Base-by-base conservation (phyloP, 441 rosid species). In the Gossypium schwendimanii region DNA sequence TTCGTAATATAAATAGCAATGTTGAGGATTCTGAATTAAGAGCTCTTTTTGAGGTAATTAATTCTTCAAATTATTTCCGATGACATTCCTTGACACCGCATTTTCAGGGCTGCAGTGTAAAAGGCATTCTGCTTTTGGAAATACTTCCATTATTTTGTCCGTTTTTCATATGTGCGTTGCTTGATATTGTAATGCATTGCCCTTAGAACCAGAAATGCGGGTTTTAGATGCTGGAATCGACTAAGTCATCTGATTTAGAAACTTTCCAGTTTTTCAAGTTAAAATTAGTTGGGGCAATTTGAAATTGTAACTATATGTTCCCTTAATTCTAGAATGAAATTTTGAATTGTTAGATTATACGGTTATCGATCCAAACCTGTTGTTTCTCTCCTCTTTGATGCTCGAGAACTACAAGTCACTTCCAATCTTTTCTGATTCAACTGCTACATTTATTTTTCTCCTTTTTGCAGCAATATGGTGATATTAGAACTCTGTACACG, bases 1-100 rank as follows among this genome's bases (percentile, higher is more conserved):
- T 96, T 69, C 86, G 99, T 67, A 96, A 96, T 79, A 96, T 93
- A 50, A 93, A 96, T 75, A 96, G 99, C 72, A 96, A 93, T 72
- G 97, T 96, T 44, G 98, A 96, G 71, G 99, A 96, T 81, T 81
- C 88, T 0, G 99, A 96, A 77, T 73, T 96, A 73, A 86, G 71
- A 82, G 65, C 92, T 75, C 94, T 96, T 75, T 96, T 96, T 54
- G 98, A 96, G 98, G 99, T 95, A 87, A 64, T 23, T 65, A 31
- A 44, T 44, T 26, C 54, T 17, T 45, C 10, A 71, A 71, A 23
- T 44, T 58, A 21, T 23, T 10, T 58, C 31, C 41, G 63, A 8
- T 41, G 49, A 2, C 54, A 20, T 20, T 54, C 24, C 14, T 41
- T 39, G 73, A 6, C 31, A 31, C 17, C 2, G 2, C 11, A 3